Base-by-base conservation (phyloP, 2,329 filamentous ascomycete species). In the Talaromyces sp. region DNA sequence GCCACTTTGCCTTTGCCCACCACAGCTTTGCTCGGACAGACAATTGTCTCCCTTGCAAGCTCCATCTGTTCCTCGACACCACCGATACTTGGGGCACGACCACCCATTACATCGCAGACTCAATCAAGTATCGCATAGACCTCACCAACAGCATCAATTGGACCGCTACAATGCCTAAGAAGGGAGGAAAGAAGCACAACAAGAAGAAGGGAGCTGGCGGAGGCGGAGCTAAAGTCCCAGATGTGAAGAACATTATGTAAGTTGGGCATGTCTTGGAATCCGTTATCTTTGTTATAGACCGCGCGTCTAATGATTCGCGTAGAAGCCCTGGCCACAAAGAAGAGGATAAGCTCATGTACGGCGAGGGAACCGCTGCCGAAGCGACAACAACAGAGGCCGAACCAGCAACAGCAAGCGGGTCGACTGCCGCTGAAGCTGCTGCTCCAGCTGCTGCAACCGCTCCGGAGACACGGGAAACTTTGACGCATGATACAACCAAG, bases 161-260 rank as follows among this genome's bases (percentile, higher is more conserved):
- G 28, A 50, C 28, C 42, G 40, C 14, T 50, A 35, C 31, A 25
- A 64, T 64, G 62, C 33, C 62, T 14, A 64, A 64, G 59, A 64
- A 61, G 44, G 62, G 62, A 42, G 62, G 62, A 57, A 64, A 64
- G 58, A 64, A 64, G 44, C 25, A 60, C 23, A 40, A 60, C 33
- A 60, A 64, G 58, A 37, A 54, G 48, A 63, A 63, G 42, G 62
- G 58, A 21, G 58, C 33, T 18, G 58, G 58, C 42, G 62, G 58
- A 14, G 58, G 48, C 35, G 58, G 40, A 56, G 35, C 61, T 12
- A 61, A 58, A 60, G 6, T 59, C 35, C 62, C 62, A 16, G 62
- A 64, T 57, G 42, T 60, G 9, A 64, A 61, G 54, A 61, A 61
- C 44, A 16, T 60, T 37, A 50, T 52, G 62, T 64, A 58, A 50